Conservation (phyloP, 2,329 filamentous ascomycete genomes). For the Ceratocystiopsis minuta region DNA sequence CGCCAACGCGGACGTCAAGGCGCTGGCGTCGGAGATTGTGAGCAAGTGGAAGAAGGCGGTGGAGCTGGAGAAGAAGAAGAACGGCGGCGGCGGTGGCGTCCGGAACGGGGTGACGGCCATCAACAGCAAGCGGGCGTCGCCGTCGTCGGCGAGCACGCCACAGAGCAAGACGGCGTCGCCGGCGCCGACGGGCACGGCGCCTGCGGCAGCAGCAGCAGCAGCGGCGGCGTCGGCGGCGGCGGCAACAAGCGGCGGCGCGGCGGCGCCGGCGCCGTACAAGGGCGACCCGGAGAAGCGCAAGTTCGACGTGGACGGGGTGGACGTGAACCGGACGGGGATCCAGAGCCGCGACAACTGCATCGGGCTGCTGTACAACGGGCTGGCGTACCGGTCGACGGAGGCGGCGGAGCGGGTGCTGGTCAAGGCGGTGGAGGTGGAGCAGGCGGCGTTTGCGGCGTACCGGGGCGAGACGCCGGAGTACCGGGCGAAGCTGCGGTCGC, state of each 20-base stretch:
- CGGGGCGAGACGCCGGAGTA: conserved; percentile 60
- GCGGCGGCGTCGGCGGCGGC: conserved; percentile 20
- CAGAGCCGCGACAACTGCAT: conserved; percentile 66
- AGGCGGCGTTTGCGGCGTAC: conserved; percentile 52
- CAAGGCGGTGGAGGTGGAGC: conserved; percentile 65
- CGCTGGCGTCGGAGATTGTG: conserved; percentile 65
- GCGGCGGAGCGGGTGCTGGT: conserved; percentile 54
- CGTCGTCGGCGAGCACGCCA: conserved; percentile 24
- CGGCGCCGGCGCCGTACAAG: conserved; percentile 22
- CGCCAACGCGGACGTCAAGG: conserved; percentile 62
- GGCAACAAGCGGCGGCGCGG: conserved; percentile 29
- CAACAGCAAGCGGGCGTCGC: conserved; percentile 23
- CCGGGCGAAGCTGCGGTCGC: conserved; percentile 72
- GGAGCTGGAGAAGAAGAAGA: conserved; percentile 38
- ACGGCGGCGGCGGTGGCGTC: neutral
- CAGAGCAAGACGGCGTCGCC: conserved; percentile 16
- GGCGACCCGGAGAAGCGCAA: conserved; percentile 63
- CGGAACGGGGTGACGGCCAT: no score
- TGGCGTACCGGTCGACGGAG: conserved; percentile 53
- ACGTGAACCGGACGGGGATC: conserved; percentile 57
- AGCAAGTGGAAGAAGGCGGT: conserved; percentile 73
- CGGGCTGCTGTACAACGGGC: conserved; percentile 82
- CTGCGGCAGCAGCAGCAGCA: conserved; percentile 1
- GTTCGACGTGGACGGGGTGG: conserved; percentile 64
- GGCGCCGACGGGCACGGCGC: conserved; percentile 34